These are phyloP conservation scores for Spizellomyces punctatus DNA, from an alignment of 192 early-diverging fungal species.

Conservation along the genomic window DNA sequence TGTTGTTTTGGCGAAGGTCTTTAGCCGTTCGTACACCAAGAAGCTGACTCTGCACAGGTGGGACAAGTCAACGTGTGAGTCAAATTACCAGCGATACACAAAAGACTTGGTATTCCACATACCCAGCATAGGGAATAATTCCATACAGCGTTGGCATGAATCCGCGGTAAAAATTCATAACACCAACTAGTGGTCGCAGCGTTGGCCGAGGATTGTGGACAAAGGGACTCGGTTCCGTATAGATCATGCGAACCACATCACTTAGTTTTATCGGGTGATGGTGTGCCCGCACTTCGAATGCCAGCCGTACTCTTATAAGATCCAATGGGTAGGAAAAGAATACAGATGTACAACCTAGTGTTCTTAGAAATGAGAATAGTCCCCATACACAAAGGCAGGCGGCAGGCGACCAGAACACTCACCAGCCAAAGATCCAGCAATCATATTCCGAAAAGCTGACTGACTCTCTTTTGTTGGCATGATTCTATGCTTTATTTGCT, in stretches of 20 bases:
- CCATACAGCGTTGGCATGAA: constrained; percentile 86
- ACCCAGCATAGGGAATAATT: constrained; percentile 96
- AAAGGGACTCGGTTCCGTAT: constrained; percentile 66
- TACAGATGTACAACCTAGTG: constrained; percentile 81
- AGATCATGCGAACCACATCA: constrained; percentile 61
- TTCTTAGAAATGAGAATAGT: neutral
- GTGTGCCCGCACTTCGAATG: constrained; percentile 70
- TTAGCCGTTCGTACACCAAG: constrained; percentile 73
- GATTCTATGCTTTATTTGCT: constrained; percentile 75
- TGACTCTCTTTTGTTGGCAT: constrained; percentile 69
- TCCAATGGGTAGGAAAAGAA: constrained; percentile 93
- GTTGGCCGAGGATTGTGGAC: constrained; percentile 2
- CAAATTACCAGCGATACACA: neutral
- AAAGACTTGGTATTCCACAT: neutral
- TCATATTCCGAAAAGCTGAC: constrained; percentile 69
- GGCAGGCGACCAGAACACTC: constrained; percentile 44
- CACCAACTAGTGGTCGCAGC: constrained; percentile 26
- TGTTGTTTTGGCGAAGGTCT: constrained; percentile 28
- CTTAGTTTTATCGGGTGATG: constrained; percentile 17
- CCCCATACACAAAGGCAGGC: constrained; percentile 72
- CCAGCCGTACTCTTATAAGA: constrained; percentile 89
- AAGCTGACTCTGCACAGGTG: constrained; percentile 68
- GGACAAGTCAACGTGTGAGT: neutral
- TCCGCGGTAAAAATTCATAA: constrained; percentile 94
- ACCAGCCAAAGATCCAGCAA: constrained; percentile 78